These are phyloP conservation scores for Fonsecaea monophora DNA, from an alignment of 2,329 filamentous ascomycete species.

Conservation along the genomic window DNA sequence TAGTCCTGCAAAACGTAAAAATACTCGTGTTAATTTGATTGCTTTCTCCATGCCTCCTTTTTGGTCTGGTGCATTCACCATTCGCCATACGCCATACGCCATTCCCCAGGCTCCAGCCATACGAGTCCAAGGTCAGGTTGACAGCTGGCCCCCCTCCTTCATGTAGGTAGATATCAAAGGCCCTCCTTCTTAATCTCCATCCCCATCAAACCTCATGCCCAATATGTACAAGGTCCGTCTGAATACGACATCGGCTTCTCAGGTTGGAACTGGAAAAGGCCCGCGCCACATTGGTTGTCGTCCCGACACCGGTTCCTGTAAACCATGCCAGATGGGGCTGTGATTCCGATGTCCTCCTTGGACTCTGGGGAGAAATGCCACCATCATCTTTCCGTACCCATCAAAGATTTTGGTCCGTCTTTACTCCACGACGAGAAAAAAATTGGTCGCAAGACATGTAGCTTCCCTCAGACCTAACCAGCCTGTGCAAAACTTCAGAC, in stretches of 20 bases:
- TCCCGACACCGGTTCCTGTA: not conserved
- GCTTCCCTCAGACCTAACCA: not conserved
- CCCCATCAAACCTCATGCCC: not conserved
- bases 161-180: not conserved
- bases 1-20: too few relatives aligned
- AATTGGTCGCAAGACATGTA: not conserved
- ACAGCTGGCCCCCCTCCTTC: not conserved
- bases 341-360: not conserved
- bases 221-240: not conserved
- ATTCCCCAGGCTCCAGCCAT: not conserved
- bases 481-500: not conserved
- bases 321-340: not conserved
- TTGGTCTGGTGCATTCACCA: not conserved
- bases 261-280: not conserved
- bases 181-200: not conserved
- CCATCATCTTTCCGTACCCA: not conserved
- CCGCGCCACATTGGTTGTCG: slow-evolving; percentile 3
- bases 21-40: too few relatives aligned
- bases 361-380: not conserved
- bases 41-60: not conserved
- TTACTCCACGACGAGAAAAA: not conserved
- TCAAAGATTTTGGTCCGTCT: not conserved
- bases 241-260: not conserved
- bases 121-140: not conserved
- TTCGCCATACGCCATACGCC: too few relatives aligned